phyloP scores from a whole-genome alignment of 805 yeast genomes.

The Metschnikowia lunata region DNA sequence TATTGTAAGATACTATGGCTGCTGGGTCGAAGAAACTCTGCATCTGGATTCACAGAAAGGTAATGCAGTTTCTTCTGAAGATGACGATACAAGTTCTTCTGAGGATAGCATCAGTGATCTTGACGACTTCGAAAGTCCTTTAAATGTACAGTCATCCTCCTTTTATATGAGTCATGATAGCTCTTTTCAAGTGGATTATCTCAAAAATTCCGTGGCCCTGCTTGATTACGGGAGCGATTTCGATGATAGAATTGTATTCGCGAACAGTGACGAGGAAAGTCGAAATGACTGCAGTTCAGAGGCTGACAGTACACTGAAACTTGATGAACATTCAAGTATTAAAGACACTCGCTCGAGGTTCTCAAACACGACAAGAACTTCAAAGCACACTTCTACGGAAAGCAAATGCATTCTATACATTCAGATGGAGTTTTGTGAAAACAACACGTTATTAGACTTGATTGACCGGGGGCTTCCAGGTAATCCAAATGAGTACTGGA shows the following conservation, averaged over 20 bases:
- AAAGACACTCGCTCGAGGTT: not conserved
- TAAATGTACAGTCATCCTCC: conserved; percentile 19
- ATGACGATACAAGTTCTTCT: conserved; percentile 10
- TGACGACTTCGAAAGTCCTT: conserved; percentile 21
- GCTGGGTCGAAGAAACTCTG: conserved; percentile 85
- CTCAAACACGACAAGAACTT: not conserved
- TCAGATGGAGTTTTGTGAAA: conserved; percentile 99
- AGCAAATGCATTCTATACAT: conserved; percentile 72
- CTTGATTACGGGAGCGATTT: conserved; percentile 41
- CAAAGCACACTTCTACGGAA: conserved; percentile 9
- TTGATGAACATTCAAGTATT: not conserved
- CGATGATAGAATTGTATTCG: conserved; percentile 32
- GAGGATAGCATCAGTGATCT: conserved; percentile 13
- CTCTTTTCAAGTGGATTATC: conserved; percentile 54
- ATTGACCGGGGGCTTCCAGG: conserved; percentile 67
- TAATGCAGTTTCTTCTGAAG: conserved; percentile 17
- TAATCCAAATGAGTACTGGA: conserved; percentile 81
- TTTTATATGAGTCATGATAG: conserved; percentile 17
- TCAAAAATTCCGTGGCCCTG: conserved; percentile 60
- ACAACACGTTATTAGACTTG: conserved; percentile 79
- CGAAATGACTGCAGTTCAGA: not conserved
- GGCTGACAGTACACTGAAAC: not conserved
- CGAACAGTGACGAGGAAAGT: conserved; percentile 18
- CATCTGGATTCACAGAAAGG: conserved; percentile 10
- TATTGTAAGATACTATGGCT: conserved; percentile 93